Evolutionary conservation across 75 land plant genomes (phyloP).

Genomic region (Ceratopteris richardii): DNA sequence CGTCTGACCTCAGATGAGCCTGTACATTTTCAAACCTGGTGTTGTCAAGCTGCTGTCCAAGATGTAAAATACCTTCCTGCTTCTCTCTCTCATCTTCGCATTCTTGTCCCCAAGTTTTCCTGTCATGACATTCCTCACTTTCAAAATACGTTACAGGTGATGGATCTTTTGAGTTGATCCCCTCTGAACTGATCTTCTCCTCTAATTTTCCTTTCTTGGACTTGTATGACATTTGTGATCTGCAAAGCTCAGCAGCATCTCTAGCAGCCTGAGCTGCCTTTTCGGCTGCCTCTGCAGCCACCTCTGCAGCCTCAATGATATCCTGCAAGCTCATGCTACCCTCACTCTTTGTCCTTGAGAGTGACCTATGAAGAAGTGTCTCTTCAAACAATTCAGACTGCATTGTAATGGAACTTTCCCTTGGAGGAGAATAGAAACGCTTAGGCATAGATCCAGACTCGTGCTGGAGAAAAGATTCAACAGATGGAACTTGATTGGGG

Average conservation of each 20-base stretch:
- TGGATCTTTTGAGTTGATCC: too few species aligned
- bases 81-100: too few species aligned
- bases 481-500: conserved; percentile 4
- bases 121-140: too few species aligned
- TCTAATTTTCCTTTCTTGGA: neutral
- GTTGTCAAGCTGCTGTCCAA: too few species aligned
- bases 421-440: conserved; percentile 2
- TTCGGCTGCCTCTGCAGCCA: conserved; percentile 66
- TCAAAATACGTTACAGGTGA: too few species aligned
- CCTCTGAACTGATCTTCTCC: too few species aligned
- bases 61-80: too few species aligned
- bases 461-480: conserved; percentile 32
- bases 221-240: conserved; percentile 24
- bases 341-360: conserved; percentile 14
- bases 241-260: conserved; percentile 60
- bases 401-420: conserved; percentile 8
- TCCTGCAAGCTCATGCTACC: conserved; percentile 33
- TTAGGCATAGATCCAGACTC: conserved; percentile 16
- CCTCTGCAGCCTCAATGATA: conserved; percentile 57
- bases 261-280: conserved; percentile 71
- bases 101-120: too few species aligned
- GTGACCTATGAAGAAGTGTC: neutral
- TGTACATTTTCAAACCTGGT: too few species aligned
- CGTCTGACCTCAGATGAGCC: neutral
- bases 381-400: conserved; percentile 10